Evolutionary conservation across 371 early-diverging fungal genomes (phyloP), one percentile per base, ranked within the genome.

Genomic region (Capniomyces stellatus): DNA sequence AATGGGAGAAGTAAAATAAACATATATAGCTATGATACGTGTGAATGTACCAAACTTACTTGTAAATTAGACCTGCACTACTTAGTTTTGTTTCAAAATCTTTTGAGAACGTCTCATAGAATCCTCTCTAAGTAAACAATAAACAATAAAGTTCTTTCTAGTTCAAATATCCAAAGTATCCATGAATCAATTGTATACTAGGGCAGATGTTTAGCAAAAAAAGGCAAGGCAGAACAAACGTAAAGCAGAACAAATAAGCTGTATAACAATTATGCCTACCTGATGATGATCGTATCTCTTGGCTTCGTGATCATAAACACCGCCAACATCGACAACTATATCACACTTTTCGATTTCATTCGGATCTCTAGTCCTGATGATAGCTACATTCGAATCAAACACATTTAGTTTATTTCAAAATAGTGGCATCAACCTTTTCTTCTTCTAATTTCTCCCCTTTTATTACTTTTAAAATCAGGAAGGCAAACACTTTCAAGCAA

Each of bases 241-340:
- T 15, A 51, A 52, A 13, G 13, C 24, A 15, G 23, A n/a, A 13
- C 8, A 3, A 53, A 22, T 53, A 27, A 30, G 18, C 29, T 25
- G 43, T 13, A 19, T 18, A 18, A 41, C 46, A 52, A 58, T 72
- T 74, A 69, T n/a, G n/a, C n/a, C n/a, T n/a, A n/a, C n/a, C n/a
- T 97, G 97, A 64, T 98, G 99, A 62, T 98, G 99, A 63, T 98
- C 99, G 64, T 81, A 98, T 44, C 88, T 75, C 52, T 78, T 69
- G 27, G 63, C 69, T 29, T 66, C 69, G 43, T 85, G 89, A 69
- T 87, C 85, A 69, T 92, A 98, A 22, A 82, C 87, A 46, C 89
- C 92, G 43, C 99, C 99, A 3, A 98, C 99, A 65, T 98, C 99
- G 15, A 95, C 93, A 22, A 98, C 88, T 54, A 93, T 78, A 59